Evolutionary conservation across 768 basidiomycete genomes (phyloP).

Genomic region (Suillus brevipes): DNA sequence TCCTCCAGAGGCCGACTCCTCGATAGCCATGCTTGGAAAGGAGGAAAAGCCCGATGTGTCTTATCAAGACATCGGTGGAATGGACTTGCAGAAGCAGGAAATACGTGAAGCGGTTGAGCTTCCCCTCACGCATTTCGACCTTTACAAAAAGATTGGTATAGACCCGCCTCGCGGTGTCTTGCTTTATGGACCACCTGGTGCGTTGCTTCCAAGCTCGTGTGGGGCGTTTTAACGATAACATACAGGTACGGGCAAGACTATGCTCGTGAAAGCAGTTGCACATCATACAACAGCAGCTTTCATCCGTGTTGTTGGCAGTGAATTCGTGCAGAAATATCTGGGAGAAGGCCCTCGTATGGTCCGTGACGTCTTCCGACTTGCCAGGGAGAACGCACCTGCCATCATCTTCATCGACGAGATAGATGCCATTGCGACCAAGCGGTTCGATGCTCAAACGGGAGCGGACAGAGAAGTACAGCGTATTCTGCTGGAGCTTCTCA

Average conservation of each 20-base stretch:
- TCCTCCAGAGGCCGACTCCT: constrained; percentile 97
- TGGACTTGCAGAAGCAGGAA: constrained; percentile 98
- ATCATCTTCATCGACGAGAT: constrained; percentile 99
- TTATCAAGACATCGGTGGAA: constrained; percentile 94
- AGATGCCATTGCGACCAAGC: constrained; percentile 98
- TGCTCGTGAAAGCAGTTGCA: constrained; percentile 99
- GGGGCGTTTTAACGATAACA: constrained; percentile 9
- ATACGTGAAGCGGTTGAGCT: constrained; percentile 98
- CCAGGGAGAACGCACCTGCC: constrained; percentile 93
- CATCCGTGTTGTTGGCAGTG: constrained; percentile 96
- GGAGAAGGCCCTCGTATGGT: constrained; percentile 99
- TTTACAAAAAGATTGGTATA: constrained; percentile 99
- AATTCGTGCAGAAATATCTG: constrained; percentile 99
- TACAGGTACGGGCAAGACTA: constrained; percentile 97
- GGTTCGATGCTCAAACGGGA: constrained; percentile 98
- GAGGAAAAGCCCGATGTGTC: constrained; percentile 95
- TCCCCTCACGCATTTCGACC: constrained; percentile 93
- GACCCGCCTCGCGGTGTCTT: constrained; percentile 97
- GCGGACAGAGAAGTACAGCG: constrained; percentile 99
- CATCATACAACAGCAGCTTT: constrained; percentile 96
- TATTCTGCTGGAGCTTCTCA: constrained; percentile 93
- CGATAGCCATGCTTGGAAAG: constrained; percentile 90
- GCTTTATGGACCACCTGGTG: constrained; percentile 95
- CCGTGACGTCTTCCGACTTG: constrained; percentile 96
- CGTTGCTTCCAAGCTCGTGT: constrained; percentile 16